Base-by-base conservation (phyloP, 2,329 filamentous ascomycete species). In the Colletotrichum sp. region DNA sequence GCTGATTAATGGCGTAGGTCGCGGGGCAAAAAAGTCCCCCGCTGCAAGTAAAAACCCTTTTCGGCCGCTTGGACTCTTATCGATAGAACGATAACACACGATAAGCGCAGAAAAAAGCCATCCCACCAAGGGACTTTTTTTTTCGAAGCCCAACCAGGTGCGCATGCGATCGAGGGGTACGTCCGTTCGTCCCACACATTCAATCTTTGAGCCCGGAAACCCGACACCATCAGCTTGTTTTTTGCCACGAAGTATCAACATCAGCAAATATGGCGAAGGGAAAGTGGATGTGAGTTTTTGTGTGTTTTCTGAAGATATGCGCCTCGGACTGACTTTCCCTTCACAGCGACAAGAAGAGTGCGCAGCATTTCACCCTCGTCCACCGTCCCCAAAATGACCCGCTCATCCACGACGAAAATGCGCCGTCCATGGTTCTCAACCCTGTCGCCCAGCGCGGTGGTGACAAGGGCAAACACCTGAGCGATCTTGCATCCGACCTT, bases 361-460 rank as follows among this genome's bases (percentile, higher is more conserved):
- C 97, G 80, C 94, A 95, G 84, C 97, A 96, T 86, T 98, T 98
- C 86, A 94, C 94, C 80, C 94, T 99, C 83, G 95, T 98, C 81
- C 95, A 98, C 87, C 95, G 97, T 82, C 95, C 96, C 38, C 97
- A 99, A 87, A 95, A 98, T 92, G 97, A 99, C 85, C 97, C 97
- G 62, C 92, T 96, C 81, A 98, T 99, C 83, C 94, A 99, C 90
- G 96, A 99, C 88, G 91, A 94, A 80, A 91, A 93, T 81, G 96
- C 95, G 70, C 94, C 96, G 65, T 93, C 95, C 79, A 97, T 98
- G 92, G 94, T 99, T 82, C 92, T 99, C 78, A 95, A 97, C 83
- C 95, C 88, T 74, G 92, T 88, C 60, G 86, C 87, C 80, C 84
- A 88, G 80, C 79, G 81, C 43, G 77, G 81, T n/a, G 66, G 69